Percentiles rank a stretch among this genome's conserved stretches.
Evolutionary conservation across 2,329 filamentous ascomycete genomes (phyloP).

Genomic region (Botrytis galanthina): DNA sequence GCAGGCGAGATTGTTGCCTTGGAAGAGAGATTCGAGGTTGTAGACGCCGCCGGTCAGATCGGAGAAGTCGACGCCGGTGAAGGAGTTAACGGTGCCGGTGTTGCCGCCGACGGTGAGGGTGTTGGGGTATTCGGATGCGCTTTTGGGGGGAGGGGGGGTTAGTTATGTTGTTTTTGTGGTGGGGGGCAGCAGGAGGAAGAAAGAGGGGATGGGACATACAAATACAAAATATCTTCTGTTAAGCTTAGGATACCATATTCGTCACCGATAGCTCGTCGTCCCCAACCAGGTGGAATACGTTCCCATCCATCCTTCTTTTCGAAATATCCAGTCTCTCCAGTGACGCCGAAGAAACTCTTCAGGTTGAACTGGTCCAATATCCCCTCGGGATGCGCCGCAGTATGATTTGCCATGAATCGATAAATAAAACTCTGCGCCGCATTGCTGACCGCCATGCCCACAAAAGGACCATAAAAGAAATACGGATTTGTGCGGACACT

Average conservation of each 20-base stretch:
- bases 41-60: conserved; percentile 47
- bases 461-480: conserved; percentile 46
- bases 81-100: conserved; percentile 49
- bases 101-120: conserved; percentile 50
- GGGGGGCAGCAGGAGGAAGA: fast-evolving
- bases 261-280: conserved; percentile 32
- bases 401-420: conserved; percentile 14
- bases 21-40: conserved; percentile 42
- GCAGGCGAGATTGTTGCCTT: conserved; percentile 50
- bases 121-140: conserved; percentile 44
- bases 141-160: background rate
- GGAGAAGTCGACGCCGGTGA: conserved; percentile 46
- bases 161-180: background rate
- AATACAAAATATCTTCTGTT: conserved; percentile 43
- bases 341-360: conserved; percentile 27
- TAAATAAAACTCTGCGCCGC: conserved; percentile 12
- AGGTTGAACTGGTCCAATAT: conserved; percentile 39
- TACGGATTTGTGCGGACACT: conserved; percentile 44
- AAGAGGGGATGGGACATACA: conserved; percentile 23
- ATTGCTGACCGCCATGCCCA: conserved; percentile 1
- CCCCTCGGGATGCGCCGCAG: conserved; percentile 25
- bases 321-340: conserved; percentile 17
- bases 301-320: conserved; percentile 21
- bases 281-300: conserved; percentile 34
- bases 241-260: conserved; percentile 43